Evolutionary conservation across 1,139 yeast genomes (phyloP), one percentile per base, ranked within the genome.

Genomic region (Geotrichum carabidarum): DNA sequence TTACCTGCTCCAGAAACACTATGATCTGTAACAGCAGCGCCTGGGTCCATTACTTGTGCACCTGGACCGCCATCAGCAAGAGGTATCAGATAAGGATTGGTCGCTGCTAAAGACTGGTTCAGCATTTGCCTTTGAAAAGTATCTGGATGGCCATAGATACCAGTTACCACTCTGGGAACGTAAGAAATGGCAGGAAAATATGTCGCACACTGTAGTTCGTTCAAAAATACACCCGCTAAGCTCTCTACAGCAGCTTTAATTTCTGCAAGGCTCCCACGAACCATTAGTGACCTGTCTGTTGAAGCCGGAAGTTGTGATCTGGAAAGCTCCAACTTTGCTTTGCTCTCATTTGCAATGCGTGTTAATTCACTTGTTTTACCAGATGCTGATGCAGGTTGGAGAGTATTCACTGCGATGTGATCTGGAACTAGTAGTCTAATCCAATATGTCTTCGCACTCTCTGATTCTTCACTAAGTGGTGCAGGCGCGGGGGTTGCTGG

Each of bases 71-170:
- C 32, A 31, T 48, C 57, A 15, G 57, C 43, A 8, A 58, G 57
- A 12, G 60, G 58, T 15, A 57, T 57, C 42, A 61, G 53, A 44
- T 62, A 63, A 14, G 62, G 60, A 46, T 63, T 64, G 14, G 53
- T 36, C 1, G 58, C 54, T 4, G 58, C 62, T 18, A 60, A 54
- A 30, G 58, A 51, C n/a, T 58, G 59, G 37, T 64, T 63, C 31
- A 61, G 55, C 50, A 53, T 50, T 45, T 64, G 67, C 22, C 66
- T 50, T 42, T 57, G 59, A 59, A 65, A 65, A 9, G 65, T 62
- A 14, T 58, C 64, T 8, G 69, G 68, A 32, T 60, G 65, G 3
- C 69, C 69, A 37, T 63, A 62, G 5, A 59, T 53, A 2, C 69
- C 69, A 1, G 63, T 57, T 4, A 64, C 54, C 8, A 62, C 52